phyloP scores from a whole-genome alignment of 1,284 basidiomycete species.

The Sporisorium scitamineum region DNA sequence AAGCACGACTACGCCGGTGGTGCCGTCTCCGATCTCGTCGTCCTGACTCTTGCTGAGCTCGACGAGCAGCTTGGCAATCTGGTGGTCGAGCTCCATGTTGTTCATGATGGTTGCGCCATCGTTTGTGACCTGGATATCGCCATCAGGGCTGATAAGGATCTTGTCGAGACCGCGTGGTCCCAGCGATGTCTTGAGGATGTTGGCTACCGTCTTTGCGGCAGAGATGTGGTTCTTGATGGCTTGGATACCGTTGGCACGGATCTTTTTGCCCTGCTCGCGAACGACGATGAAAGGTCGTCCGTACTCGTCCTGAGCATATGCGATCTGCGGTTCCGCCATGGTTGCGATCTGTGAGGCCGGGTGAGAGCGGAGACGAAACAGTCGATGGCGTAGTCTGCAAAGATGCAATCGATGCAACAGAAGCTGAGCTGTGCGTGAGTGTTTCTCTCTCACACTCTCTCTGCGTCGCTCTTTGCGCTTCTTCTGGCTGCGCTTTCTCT shows the following conservation, averaged over 20 bases:
- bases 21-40: constrained; percentile 99
- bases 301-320: constrained; percentile 76
- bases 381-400: constrained; percentile 5
- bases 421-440: constrained; percentile 17
- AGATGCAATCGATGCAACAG: not conserved
- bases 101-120: constrained; percentile 80
- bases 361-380: constrained; percentile 6
- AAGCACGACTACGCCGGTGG: constrained; percentile 97
- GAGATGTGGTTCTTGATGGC: constrained; percentile 81
- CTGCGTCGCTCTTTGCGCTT: constrained; percentile 5
- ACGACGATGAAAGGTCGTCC: constrained; percentile 97
- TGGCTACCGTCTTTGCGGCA: constrained; percentile 91
- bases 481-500: constrained; percentile 17
- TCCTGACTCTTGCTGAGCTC: constrained; percentile 97
- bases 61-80: constrained; percentile 96
- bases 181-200: constrained; percentile 93
- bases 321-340: constrained; percentile 67
- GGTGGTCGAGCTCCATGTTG: constrained; percentile 85
- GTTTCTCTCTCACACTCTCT: too few species aligned
- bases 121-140: constrained; percentile 98
- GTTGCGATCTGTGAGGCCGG: constrained; percentile 13
- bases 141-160: constrained; percentile 97
- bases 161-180: constrained; percentile 98
- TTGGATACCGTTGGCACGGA: constrained; percentile 90
- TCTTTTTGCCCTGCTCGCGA: constrained; percentile 94